Conservation (phyloP, 345 rosid genomes). For the Firmiana major region DNA sequence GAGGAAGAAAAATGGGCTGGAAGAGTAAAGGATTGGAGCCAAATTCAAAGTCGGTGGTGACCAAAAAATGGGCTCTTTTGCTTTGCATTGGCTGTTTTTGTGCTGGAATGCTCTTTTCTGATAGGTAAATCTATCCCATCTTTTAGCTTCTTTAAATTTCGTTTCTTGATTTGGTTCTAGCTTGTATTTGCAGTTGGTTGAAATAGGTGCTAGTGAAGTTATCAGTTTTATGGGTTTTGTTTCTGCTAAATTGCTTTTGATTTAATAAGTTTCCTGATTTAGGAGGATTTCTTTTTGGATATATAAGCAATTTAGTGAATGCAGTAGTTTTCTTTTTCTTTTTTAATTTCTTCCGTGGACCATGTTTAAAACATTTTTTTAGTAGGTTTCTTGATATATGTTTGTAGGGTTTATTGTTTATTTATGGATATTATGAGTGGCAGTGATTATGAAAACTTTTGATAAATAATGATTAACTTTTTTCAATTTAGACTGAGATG, state of each 20-base stretch:
- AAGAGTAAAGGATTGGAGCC: slow-evolving; percentile 55
- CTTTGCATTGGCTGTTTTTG: slow-evolving; percentile 91
- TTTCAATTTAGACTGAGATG: neutral
- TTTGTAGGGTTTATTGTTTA: neutral
- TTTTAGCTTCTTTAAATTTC: neutral
- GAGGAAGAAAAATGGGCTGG: slow-evolving; percentile 46
- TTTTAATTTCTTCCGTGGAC: neutral
- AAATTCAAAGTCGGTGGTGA: slow-evolving; percentile 43
- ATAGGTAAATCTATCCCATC: slow-evolving; percentile 38
- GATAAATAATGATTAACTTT: neutral
- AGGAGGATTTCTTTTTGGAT: neutral
- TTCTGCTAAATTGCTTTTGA: neutral
- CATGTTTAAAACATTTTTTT: neutral
- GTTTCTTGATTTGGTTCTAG: no score
- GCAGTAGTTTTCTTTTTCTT: neutral
- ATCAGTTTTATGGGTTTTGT: slow-evolving; percentile 9
- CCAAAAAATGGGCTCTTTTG: slow-evolving; percentile 78
- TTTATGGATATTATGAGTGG: neutral
- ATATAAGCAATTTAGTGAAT: neutral
- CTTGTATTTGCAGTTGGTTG: neutral
- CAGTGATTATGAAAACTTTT: slow-evolving; percentile 10
- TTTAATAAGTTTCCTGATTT: slow-evolving; percentile 20
- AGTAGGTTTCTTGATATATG: neutral
- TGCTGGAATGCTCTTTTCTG: slow-evolving; percentile 86
- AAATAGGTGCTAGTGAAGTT: neutral